These are phyloP conservation scores for Fusarium fujikuroi DNA, from an alignment of 2,329 filamentous ascomycete genomes.

Conservation along the genomic window DNA sequence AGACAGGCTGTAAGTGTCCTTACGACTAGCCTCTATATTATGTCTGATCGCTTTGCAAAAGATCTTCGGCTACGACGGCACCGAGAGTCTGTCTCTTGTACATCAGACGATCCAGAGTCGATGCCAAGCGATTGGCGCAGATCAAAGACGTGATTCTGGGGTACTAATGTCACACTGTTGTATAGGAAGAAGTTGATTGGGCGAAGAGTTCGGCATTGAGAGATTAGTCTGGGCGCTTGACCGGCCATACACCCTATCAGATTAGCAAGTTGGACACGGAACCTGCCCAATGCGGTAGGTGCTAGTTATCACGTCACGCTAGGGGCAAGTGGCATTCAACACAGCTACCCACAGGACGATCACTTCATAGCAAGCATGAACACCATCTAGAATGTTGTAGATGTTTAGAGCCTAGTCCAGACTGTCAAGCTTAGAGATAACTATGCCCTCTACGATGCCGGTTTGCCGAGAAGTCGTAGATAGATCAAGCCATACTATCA, in stretches of 20 bases:
- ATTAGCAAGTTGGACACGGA: background rate
- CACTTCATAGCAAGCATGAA: background rate
- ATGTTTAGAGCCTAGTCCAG: background rate
- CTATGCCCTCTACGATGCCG: background rate
- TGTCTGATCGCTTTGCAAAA: background rate
- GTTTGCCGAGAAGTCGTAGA: background rate
- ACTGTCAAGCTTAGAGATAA: fast-evolving
- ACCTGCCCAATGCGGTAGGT: background rate
- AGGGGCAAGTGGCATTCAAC: background rate
- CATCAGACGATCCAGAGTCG: background rate
- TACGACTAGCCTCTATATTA: background rate
- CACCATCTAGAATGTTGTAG: background rate
- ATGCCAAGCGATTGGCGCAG: background rate
- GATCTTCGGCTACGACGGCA: background rate
- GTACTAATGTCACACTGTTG: background rate
- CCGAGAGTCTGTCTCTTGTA: background rate
- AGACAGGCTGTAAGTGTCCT: fast-evolving
- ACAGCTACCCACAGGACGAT: background rate
- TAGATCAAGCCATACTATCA: background rate
- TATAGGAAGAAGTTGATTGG: background rate
- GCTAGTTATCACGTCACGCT: background rate
- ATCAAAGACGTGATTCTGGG: background rate
- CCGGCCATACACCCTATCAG: background rate
- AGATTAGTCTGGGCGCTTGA: background rate
- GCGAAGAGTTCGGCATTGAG: background rate